Base-by-base conservation (phyloP, 352 stramenopile genomes). In the Phytophthora kernoviae region DNA sequence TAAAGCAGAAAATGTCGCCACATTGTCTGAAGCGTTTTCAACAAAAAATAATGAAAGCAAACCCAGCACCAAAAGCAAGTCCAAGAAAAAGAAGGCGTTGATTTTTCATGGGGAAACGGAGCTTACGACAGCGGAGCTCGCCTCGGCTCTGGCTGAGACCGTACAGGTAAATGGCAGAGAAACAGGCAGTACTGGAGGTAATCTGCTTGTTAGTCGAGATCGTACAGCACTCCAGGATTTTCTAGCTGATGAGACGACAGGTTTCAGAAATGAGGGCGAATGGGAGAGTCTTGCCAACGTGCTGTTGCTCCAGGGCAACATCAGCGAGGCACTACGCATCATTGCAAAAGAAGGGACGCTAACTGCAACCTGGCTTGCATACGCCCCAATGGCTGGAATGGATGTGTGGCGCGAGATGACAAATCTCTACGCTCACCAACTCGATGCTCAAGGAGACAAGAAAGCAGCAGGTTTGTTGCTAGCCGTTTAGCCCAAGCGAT, bases 321-420 rank as follows among this genome's bases (percentile, higher is more conserved):
- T 94, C 27, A 62, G 33, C 4, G 82, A 90, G 2, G 81, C 85
- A 0, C 61, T 94, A 14, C 75, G 73, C 7, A 37, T 92, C 0
- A 71, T 94, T 9, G 70, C 77, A 4, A 75, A 73, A 20, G 74
- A 88, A 61, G 59, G 65, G 32, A 49, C 51, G 20, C 61, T 94
- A 11, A 73, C 54, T 21, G 39, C 72, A 20, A 67, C 62, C 8
- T 94, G 82, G 82, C 63, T 94, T n/a, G 67, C 82, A 1, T 75
- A 85, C 21, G 82, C 85, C 20, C 82, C 85, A 1, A 87, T 90
- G 77, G 83, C 75, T n/a, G 85, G 85, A 1, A 44, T 86, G 43
- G 77, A 89, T 22, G 70, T 91, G 15, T 94, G 84, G 84, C 68
- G 77, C 24, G 79, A 94, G 37, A 62, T 90, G 42, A 78, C 79